These are phyloP conservation scores for Termitomyces sp. DNA, from an alignment of 768 basidiomycete species.

Conservation along the genomic window DNA sequence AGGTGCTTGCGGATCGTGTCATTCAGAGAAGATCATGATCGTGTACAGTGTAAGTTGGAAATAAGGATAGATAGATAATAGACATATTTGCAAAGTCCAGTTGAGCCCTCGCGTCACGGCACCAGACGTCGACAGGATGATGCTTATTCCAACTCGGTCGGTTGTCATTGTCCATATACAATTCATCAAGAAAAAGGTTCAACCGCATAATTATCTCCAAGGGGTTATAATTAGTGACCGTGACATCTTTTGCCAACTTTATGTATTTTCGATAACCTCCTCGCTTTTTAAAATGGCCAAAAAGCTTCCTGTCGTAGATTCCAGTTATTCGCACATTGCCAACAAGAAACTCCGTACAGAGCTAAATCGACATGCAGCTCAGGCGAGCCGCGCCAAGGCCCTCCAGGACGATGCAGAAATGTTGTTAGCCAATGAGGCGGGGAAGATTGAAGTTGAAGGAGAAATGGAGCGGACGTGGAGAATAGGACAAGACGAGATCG, in stretches of 20 bases:
- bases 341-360: conserved; percentile 75
- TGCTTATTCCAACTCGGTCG: too few relatives aligned
- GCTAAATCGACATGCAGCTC: conserved; percentile 54
- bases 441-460: conserved; percentile 69
- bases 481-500: conserved; percentile 75
- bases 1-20: conserved; percentile 71
- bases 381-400: conserved; percentile 55
- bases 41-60: neutral
- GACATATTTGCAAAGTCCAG: neutral
- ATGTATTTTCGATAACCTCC: neutral
- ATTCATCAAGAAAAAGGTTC: too few relatives aligned
- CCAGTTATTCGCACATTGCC: conserved; percentile 54
- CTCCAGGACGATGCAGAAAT: conserved; percentile 68
- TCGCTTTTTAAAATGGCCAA: neutral
- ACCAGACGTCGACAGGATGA: too few relatives aligned
- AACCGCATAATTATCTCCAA: neutral
- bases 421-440: conserved; percentile 63
- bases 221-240: neutral
- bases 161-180: too few relatives aligned
- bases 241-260: neutral
- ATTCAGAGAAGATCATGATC: conserved; percentile 42
- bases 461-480: conserved; percentile 90
- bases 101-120: neutral
- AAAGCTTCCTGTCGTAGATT: conserved; percentile 39
- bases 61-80: too few relatives aligned